Evolutionary conservation across 352 stramenopile species (phyloP).

Genomic region (Halophytophthora batemanensis): DNA sequence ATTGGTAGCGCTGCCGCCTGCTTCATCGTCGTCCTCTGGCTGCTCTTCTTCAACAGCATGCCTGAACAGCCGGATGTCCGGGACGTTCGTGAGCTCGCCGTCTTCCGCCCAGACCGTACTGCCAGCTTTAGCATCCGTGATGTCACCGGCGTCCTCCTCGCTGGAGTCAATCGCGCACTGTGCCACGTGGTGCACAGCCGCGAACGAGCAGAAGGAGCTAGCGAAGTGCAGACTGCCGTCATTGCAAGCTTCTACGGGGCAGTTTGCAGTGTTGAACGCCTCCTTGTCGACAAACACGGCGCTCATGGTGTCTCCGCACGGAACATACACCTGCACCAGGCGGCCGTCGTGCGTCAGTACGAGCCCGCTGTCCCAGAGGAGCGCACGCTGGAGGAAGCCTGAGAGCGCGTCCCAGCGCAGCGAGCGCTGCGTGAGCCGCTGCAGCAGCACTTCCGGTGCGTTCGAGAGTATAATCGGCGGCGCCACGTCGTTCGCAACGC

Average conservation of each 20-base stretch:
- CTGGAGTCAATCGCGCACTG: slow-evolving; percentile 30
- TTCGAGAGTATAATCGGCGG: slow-evolving; percentile 19
- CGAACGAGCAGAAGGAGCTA: slow-evolving; percentile 23
- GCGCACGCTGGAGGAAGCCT: slow-evolving; percentile 40
- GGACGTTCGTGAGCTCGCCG: slow-evolving; percentile 16
- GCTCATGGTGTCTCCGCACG: slow-evolving; percentile 44
- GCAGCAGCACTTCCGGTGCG: slow-evolving; percentile 19
- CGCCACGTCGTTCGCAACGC: background rate
- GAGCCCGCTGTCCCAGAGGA: slow-evolving; percentile 53
- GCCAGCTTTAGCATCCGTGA: slow-evolving; percentile 2
- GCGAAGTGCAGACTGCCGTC: slow-evolving; percentile 32
- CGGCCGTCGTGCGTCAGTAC: slow-evolving; percentile 30
- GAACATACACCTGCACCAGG: slow-evolving; percentile 46
- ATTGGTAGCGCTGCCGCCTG: slow-evolving; percentile 5
- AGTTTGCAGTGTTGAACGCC: slow-evolving; percentile 23
- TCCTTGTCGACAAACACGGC: slow-evolving; percentile 40
- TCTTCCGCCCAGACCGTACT: slow-evolving; percentile 48
- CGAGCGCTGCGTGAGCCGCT: slow-evolving; percentile 23
- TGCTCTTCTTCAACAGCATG: slow-evolving; percentile 12
- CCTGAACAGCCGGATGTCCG: slow-evolving; percentile 38
- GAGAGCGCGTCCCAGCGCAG: slow-evolving; percentile 32
- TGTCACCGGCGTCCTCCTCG: slow-evolving; percentile 22
- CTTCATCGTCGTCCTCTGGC: background rate
- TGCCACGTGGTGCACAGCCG: slow-evolving; percentile 15
- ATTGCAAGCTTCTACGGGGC: slow-evolving; percentile 29